Conservation (phyloP, 768 basidiomycete genomes). For the Rhizopogon sp. region DNA sequence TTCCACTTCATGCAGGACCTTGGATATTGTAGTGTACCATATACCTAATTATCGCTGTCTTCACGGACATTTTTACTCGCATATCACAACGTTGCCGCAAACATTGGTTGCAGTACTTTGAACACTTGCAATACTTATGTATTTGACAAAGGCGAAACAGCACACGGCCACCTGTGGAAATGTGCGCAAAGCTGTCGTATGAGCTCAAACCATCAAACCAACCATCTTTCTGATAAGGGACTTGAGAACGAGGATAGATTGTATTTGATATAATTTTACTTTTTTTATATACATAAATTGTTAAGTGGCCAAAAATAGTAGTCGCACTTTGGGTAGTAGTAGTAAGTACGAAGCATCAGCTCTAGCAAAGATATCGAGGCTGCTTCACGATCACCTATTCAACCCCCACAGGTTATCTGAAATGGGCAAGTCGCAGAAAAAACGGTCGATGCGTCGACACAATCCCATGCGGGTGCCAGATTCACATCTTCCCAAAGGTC, state of each 20-base stretch:
- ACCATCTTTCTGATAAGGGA: too few species aligned
- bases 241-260: too few species aligned
- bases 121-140: too few species aligned
- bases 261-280: too few species aligned
- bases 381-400: not conserved
- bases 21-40: conserved; percentile 13
- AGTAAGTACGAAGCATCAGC: not conserved
- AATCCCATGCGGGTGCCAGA: conserved; percentile 95
- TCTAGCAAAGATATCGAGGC: not conserved
- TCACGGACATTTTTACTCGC: not conserved
- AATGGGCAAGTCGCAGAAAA: conserved; percentile 96
- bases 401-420: not conserved
- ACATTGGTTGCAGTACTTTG: not conserved
- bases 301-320: conserved; percentile 2
- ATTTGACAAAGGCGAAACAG: too few species aligned
- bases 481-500: conserved; percentile 81
- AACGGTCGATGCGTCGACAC: conserved; percentile 77
- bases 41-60: conserved; percentile 16
- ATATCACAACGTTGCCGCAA: not conserved
- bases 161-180: too few species aligned
- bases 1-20: not conserved
- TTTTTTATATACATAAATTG: too few species aligned
- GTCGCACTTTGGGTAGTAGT: not conserved
- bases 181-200: too few species aligned
- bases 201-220: too few species aligned